A percentile compares a stretch with the other conserved stretches of the same genome.
phyloP scores from a whole-genome alignment of 169 alveolate genomes.

The Cryptosporidium sp. region DNA sequence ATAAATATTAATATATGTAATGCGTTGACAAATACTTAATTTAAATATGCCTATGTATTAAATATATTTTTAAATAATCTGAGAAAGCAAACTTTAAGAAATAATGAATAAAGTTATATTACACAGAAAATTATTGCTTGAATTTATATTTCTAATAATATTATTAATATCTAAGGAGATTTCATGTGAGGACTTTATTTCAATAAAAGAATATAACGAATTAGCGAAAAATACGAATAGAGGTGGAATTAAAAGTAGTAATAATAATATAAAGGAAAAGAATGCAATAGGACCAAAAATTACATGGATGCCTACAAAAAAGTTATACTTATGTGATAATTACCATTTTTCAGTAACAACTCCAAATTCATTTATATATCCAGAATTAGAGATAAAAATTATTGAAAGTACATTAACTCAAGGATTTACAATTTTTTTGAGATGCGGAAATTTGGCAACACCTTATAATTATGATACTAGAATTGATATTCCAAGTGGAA shows the following conservation, averaged over 20 bases:
- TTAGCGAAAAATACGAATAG: not conserved
- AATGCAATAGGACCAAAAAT: conserved; percentile 26
- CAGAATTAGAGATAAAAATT: conserved; percentile 45
- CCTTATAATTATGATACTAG: conserved; percentile 67
- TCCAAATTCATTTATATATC: conserved; percentile 59
- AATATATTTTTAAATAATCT: too few relatives aligned
- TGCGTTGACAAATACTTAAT: not conserved
- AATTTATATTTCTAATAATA: too few relatives aligned
- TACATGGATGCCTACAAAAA: conserved; percentile 48
- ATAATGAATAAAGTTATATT: not conserved
- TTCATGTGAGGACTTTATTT: not conserved
- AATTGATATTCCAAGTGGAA: conserved; percentile 65
- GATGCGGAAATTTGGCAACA: conserved; percentile 64
- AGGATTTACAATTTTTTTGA: conserved; percentile 40
- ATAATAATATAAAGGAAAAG: not conserved
- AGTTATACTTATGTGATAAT: conserved; percentile 62
- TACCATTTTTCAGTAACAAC: conserved; percentile 58
- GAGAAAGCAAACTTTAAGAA: not conserved
- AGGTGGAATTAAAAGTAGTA: not conserved
- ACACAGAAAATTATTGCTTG: too few relatives aligned
- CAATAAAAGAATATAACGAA: not conserved
- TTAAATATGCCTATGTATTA: not conserved
- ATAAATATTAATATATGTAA: too few relatives aligned
- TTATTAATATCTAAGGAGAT: too few relatives aligned
- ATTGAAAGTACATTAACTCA: conserved; percentile 56